Base-by-base conservation (phyloP, 768 basidiomycete species). In the Harrya chromipes region DNA sequence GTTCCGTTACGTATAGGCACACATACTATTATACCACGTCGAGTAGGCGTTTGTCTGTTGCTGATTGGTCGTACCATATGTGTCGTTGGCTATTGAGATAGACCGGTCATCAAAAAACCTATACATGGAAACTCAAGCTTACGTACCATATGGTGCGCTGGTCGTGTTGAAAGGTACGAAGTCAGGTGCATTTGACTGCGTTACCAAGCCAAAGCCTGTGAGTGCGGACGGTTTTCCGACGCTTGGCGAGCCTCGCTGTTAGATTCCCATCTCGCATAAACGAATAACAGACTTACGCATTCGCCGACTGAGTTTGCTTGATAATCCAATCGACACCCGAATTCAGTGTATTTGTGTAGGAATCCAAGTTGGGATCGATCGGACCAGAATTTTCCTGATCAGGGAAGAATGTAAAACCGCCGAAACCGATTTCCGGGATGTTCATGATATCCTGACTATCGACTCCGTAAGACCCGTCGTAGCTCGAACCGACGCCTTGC, bases 151-250 rank as follows among this genome's bases (percentile, higher is more conserved):
- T n/a, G 76, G 76, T 63, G 49, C 68, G 50, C 47, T 66, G 43
- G 77, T 72, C 33, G 66, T 64, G 58, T 86, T 82, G 71, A 86
- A 87, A 1, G 84, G 83, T 6, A 82, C 80, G 48, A 82, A 87
- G 54, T 64, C 61, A 16, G 74, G 69, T 0, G 76, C 62, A 64
- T 80, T 83, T 33, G 60, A 47, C 52, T 79, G 74, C 0, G 83
- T 82, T 19, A 87, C 81, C 40, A 87, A 69, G 70, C 85, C 85
- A 44, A 86, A 83, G 1, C 70, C 78, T 29, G 73, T 77, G 29
- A 84, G 61, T 4, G 72, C 56, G 10, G 75, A 60, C 4, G 85
- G 85, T 57, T 85, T 86, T 21, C 73, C 71, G 26, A 75, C 72
- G 26, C 83, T 84, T 36, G 44, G 35, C 13, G 29, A 26, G 7